Conservation (phyloP, 2,329 filamentous ascomycete species). For the Macroventuria anomochaeta region DNA sequence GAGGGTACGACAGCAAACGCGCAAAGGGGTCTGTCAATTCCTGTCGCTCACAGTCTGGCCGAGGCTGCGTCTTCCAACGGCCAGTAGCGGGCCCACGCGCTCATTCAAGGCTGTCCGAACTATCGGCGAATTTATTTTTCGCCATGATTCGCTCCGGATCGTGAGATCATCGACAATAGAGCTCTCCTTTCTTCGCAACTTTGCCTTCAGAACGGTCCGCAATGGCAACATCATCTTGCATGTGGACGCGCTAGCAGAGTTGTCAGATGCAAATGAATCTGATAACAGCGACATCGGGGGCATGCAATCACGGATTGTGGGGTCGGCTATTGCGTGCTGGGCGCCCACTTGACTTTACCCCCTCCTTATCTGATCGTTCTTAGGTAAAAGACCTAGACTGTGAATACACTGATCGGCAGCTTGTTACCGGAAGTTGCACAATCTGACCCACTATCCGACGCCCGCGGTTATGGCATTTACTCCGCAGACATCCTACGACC, state of each 20-base stretch:
- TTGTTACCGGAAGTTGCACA: not conserved
- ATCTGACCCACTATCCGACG: conserved; percentile 4
- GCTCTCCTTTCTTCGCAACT: not conserved
- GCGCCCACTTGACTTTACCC: conserved; percentile 2
- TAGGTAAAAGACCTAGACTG: not conserved
- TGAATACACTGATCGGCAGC: not conserved
- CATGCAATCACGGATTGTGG: conserved; percentile 11
- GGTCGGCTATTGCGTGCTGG: conserved; percentile 8
- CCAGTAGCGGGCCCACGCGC: conserved; percentile 14
- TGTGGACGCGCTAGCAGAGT: not conserved
- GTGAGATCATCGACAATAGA: conserved; percentile 1
- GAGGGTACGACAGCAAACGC: not conserved
- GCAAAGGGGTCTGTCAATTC: conserved; percentile 1
- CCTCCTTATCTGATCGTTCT: conserved; percentile 9
- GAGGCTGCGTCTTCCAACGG: conserved; percentile 3
- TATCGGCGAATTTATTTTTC: not conserved
- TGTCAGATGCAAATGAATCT: conserved; percentile 15
- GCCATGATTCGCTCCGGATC: not conserved
- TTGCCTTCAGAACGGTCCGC: not conserved
- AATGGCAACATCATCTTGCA: not conserved
- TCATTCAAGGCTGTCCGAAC: not conserved
- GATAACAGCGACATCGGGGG: conserved; percentile 18
- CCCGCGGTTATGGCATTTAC: not conserved
- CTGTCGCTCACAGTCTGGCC: not conserved
- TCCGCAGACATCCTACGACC: not conserved